Percentiles rank a stretch among this genome's conserved stretches.
phyloP scores from a whole-genome alignment of 2,329 filamentous ascomycete species.

The Neofusicoccum parvum region DNA sequence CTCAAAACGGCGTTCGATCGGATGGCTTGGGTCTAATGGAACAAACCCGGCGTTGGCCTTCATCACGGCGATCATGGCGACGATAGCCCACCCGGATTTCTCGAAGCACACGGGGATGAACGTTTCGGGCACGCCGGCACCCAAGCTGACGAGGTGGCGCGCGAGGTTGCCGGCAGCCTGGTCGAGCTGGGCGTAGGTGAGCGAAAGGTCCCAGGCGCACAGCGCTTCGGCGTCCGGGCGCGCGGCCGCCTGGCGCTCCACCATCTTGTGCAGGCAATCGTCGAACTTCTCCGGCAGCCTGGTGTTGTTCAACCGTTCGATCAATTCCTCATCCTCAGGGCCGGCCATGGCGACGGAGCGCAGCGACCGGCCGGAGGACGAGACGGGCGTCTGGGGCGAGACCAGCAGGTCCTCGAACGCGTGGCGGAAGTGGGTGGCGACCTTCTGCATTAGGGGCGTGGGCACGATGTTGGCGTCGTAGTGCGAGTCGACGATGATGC shows the following conservation, averaged over 20 bases:
- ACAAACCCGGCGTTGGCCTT: slow-evolving; percentile 31
- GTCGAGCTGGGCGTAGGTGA: slow-evolving; percentile 53
- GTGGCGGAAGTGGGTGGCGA: not conserved
- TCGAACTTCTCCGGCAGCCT: slow-evolving; percentile 20
- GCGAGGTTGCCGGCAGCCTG: slow-evolving; percentile 36
- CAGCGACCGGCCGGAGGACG: not conserved
- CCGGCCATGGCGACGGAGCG: not conserved
- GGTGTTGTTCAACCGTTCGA: not conserved
- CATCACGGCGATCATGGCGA: slow-evolving; percentile 40
- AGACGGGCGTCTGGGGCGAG: too few relatives aligned
- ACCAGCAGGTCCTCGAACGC: not conserved
- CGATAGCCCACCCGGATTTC: slow-evolving; percentile 30
- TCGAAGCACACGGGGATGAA: slow-evolving; percentile 12
- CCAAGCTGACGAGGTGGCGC: slow-evolving; percentile 36
- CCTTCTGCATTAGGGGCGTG: not conserved
- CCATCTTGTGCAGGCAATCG: slow-evolving; percentile 51
- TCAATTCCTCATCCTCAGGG: not conserved
- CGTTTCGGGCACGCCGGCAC: slow-evolving; percentile 26
- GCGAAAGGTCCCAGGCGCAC: slow-evolving; percentile 53
- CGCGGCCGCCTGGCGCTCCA: slow-evolving; percentile 29
- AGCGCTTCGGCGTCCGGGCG: slow-evolving; percentile 47
- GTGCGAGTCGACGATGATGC: not conserved
- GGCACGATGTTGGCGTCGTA: not conserved
- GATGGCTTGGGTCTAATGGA: slow-evolving; percentile 32
- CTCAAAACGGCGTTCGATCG: not conserved